Base-by-base conservation (phyloP, 2,329 filamentous ascomycete species). In the Cercospora beticola region DNA sequence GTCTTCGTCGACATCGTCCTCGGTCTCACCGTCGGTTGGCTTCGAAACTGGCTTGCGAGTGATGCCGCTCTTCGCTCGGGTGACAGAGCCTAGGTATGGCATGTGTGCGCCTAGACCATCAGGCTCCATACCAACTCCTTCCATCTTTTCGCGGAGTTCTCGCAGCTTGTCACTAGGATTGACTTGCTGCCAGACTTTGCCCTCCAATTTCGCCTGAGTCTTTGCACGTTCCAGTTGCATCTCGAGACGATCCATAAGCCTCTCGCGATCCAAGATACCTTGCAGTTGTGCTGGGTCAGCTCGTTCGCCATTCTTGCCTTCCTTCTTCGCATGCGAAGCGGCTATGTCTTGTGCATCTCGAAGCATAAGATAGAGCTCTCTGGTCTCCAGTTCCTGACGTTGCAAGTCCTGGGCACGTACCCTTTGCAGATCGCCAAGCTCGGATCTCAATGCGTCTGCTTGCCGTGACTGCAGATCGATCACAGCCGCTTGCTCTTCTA, bases 361-460 rank as follows among this genome's bases (percentile, higher is more conserved):
- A 72, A 99, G 90, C 95, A 99, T 99, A 66, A 99, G 90, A 80
- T 98, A 99, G 23, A 99, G 83, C 81, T 99, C 95, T 82, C 95
- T 87, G 1, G 94, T 98, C 82, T 99, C 95, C 31, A 99, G 84
- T 81, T 99, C 95, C 76, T 97, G 97, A 63, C 95, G 88, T 81
- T 98, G 95, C 40, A 96, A 86, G 79, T 98, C 94, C 79, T 96
- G 94, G 18, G 92, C 91, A 69, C 94, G 88, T 71, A 97, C 83
- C 14, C 92, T 89, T 79, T 97, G 93, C 66, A 97, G 83, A 75
- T 93, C 94, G 23, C 93, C 92, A 69, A 98, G 84, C 78, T 99
- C 95, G 9, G 92, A 91, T 80, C 97, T 97, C 76, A 97, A 85
- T 5, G 90, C 88, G 71, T 97, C 94, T 6, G 91, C 92, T 78